Evolutionary conservation across 140 eudicot species (phyloP), one percentile per base, ranked within the genome.

Genomic region (Anethum foeniculum): DNA sequence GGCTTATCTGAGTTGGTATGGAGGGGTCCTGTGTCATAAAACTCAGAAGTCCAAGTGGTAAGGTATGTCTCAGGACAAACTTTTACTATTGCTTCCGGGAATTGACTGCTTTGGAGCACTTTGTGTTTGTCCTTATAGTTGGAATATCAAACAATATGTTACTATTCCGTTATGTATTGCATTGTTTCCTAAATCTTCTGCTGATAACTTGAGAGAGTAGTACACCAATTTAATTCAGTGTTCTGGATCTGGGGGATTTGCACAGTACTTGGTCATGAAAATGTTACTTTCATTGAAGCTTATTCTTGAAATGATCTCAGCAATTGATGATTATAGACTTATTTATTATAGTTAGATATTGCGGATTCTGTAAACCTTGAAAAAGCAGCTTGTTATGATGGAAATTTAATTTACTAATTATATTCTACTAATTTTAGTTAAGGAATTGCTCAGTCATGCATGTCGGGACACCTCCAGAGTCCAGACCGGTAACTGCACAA

Each of bases 1-100:
- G n/a, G n/a, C n/a, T n/a, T n/a, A n/a, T n/a, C 88, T 83, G 94
- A 92, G 83, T 77, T 94, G 48, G 97, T 32, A 90, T 84, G 65
- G 96, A 92, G 83, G 98, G 98, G 65, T 85, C 97, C 38, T 94
- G 92, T 79, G 95, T 88, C 72, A 90, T 97, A 27, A 90, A 89
- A 68, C 18, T 19, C 4, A 97, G 98, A 46, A 77, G 96, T 81
- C 97, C 98, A 78, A 94, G 90, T 62, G 92, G 98, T 89, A 89
- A 92, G 98, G 98, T 92, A 85, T 82, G 78, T 48, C 28, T 39
- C 51, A 1, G 30, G 5, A 34, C 19, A 14, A 36, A 16, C 47
- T 69, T 34, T 3, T 1, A 2, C 4, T 11, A 34, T 13, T 67
- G 21, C 2, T 69, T 30, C 3, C 8, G 75, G 25, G n/a, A 1